Base-by-base conservation (phyloP, 83 land plant species). In the Picea abies region DNA sequence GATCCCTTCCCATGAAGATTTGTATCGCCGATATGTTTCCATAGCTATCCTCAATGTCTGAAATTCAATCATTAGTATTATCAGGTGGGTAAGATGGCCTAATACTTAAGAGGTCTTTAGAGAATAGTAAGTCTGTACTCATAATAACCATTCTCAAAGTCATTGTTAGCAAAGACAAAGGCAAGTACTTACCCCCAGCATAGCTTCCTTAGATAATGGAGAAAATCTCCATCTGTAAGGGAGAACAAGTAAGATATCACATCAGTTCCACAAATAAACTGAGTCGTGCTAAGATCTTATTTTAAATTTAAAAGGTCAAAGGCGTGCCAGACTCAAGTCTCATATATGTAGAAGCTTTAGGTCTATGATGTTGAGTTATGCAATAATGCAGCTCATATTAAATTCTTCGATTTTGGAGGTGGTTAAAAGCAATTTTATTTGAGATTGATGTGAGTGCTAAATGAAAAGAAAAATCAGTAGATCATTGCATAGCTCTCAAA, bases 201-300 rank as follows among this genome's bases (percentile, higher is more conserved):
- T 92, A 67, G 94, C 92, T 20, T 91, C 96, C 86, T 90, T 89
- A 4, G 95, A 23, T 65, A 97, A 82, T 4, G 99, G 99, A 44
- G 95, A 91, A 80, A 97, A 97, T 2, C 94, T 83, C 99, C 99
- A 97, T 85, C 98, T 95, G 90, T n/a, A 70, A 44, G 47, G 61
- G 9, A 62, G 17, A 26, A 83, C 61, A 75, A 19, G 56, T 19
- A 60, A 83, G 25, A 56, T 29, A 62, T 56, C 58, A 83, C 8
- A 44, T 78, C 81, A 25, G 79, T 82, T 7, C 7, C 17, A 75
- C 29, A 73, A 78, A 76, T 47, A 29, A 75, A n/a, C 8, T 79
- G 20, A n/a, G 47, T 44, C 52, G 64, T 60, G 17, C 25, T 15
- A 12, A 29, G 17, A 37, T 60, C 25, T 60, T 56, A 39, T 23